Percentiles rank a stretch among this genome's conserved stretches.
Evolutionary conservation across 1,284 basidiomycete species (phyloP).

Genomic region (Microbotryum intermedium): DNA sequence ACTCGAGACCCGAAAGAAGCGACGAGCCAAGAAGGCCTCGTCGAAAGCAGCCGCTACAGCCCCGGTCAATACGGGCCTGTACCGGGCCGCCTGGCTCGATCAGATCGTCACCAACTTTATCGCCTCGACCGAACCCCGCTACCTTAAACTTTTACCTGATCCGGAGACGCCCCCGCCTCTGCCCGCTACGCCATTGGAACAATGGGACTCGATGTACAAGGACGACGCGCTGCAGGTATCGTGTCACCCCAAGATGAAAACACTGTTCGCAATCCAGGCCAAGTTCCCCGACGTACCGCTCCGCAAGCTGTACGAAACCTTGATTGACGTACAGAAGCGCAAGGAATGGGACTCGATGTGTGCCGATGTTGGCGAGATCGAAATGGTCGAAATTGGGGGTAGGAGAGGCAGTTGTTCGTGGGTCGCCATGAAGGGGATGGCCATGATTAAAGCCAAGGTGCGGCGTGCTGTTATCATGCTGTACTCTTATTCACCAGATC

Average conservation of each 20-base stretch:
- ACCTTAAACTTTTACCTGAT: conserved; percentile 8
- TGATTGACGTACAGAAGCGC: conserved; percentile 18
- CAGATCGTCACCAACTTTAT: conserved; percentile 23
- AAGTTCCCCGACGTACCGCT: conserved; percentile 27
- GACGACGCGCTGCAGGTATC: conserved; percentile 9
- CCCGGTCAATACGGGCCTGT: background rate
- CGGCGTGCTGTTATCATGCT: conserved; percentile 30
- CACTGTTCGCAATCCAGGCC: conserved; percentile 25
- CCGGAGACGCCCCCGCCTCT: background rate
- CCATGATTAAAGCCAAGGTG: conserved; percentile 49
- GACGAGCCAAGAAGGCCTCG: background rate
- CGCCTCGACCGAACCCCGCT: conserved; percentile 13
- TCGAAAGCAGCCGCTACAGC: background rate
- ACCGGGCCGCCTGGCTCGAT: conserved; percentile 15
- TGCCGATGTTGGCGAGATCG: conserved; percentile 11
- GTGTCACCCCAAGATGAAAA: conserved; percentile 16
- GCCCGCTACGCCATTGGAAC: conserved; percentile 11
- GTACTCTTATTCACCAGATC: background rate
- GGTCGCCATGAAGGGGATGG: conserved; percentile 55
- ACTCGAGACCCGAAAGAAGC: background rate
- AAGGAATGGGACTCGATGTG: conserved; percentile 28
- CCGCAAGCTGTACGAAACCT: conserved; percentile 26
- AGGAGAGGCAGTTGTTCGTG: conserved; percentile 32
- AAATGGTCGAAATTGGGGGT: conserved; percentile 15
- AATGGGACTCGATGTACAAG: conserved; percentile 1